phyloP scores from a whole-genome alignment of 2,329 filamentous ascomycete genomes.

The Cryphonectria radicalis region DNA sequence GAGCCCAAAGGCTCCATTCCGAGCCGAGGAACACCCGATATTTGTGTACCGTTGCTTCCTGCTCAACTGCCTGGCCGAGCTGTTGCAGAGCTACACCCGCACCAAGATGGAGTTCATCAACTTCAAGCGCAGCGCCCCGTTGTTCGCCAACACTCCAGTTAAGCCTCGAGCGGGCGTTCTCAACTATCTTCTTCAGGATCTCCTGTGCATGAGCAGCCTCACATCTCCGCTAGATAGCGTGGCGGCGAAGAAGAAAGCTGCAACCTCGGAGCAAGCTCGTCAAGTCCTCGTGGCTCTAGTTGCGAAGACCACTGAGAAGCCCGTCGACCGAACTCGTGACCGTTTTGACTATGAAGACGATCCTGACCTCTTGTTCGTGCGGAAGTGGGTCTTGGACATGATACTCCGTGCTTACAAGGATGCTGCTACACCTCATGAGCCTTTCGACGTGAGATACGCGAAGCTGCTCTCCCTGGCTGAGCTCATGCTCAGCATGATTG shows the following conservation, averaged over 20 bases:
- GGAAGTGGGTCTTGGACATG: slow-evolving; percentile 93
- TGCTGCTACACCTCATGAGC: slow-evolving; percentile 76
- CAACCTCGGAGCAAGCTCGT: slow-evolving; percentile 85
- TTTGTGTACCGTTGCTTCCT: slow-evolving; percentile 97
- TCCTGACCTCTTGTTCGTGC: slow-evolving; percentile 84
- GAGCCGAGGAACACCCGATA: slow-evolving; percentile 89
- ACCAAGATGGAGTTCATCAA: slow-evolving; percentile 99
- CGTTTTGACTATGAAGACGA: slow-evolving; percentile 75
- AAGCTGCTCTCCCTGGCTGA: slow-evolving; percentile 87
- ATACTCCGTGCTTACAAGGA: slow-evolving; percentile 91
- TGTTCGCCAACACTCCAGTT: slow-evolving; percentile 83
- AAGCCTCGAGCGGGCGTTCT: slow-evolving; percentile 92
- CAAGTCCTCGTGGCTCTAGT: slow-evolving; percentile 86
- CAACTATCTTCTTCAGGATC: slow-evolving; percentile 87
- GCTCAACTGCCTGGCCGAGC: slow-evolving; percentile 86
- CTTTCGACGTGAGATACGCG: slow-evolving; percentile 83
- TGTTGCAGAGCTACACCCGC: slow-evolving; percentile 88
- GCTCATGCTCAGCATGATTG: slow-evolving; percentile 90
- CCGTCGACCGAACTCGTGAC: slow-evolving; percentile 59
- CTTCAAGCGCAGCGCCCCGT: slow-evolving; percentile 89
- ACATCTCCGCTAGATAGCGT: slow-evolving; percentile 74
- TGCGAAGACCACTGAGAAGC: slow-evolving; percentile 81
- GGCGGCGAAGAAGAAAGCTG: slow-evolving; percentile 78
- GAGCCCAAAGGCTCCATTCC: slow-evolving; percentile 75
- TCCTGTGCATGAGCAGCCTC: slow-evolving; percentile 67